A percentile compares a stretch with the other conserved stretches of the same genome.
phyloP scores from a whole-genome alignment of 306 rosid species.

The Amphicarpaea edgeworthii region DNA sequence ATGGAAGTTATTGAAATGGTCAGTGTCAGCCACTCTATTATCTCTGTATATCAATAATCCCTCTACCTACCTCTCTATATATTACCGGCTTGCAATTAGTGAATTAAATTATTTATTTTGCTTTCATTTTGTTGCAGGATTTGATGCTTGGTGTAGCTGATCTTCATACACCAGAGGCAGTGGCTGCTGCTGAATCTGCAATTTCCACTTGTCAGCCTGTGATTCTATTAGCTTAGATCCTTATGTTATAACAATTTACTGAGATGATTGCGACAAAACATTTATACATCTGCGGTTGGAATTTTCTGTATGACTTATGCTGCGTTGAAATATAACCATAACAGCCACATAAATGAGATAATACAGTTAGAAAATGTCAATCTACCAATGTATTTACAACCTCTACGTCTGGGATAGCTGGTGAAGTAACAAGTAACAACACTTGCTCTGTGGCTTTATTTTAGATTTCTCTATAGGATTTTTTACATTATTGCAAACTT shows the following conservation, averaged over 20 bases:
- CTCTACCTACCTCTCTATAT: not conserved
- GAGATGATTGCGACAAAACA: not conserved
- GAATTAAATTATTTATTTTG: constrained; percentile 5
- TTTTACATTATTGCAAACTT: not conserved
- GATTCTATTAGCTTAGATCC: constrained; percentile 54
- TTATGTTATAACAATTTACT: not conserved
- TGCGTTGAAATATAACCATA: not conserved
- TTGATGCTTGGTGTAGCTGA: constrained; percentile 90
- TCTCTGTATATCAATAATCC: not conserved
- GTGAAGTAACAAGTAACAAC: not conserved
- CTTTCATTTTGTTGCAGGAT: constrained; percentile 56
- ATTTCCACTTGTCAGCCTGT: constrained; percentile 63
- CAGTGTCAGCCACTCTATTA: constrained; percentile 41
- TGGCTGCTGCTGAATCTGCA: constrained; percentile 90
- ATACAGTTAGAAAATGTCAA: not conserved
- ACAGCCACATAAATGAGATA: not conserved
- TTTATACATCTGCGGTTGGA: not conserved
- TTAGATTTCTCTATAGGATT: not conserved
- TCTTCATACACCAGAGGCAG: constrained; percentile 88
- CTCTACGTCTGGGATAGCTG: not conserved
- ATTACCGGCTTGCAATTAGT: constrained; percentile 11
- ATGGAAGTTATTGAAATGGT: constrained; percentile 79
- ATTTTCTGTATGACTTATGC: not conserved
- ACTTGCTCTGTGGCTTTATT: not conserved
- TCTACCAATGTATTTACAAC: not conserved